Percentiles rank a stretch among this genome's conserved stretches.
Evolutionary conservation across 345 rosid species (phyloP).

Genomic region (Eucalyptus pumila): DNA sequence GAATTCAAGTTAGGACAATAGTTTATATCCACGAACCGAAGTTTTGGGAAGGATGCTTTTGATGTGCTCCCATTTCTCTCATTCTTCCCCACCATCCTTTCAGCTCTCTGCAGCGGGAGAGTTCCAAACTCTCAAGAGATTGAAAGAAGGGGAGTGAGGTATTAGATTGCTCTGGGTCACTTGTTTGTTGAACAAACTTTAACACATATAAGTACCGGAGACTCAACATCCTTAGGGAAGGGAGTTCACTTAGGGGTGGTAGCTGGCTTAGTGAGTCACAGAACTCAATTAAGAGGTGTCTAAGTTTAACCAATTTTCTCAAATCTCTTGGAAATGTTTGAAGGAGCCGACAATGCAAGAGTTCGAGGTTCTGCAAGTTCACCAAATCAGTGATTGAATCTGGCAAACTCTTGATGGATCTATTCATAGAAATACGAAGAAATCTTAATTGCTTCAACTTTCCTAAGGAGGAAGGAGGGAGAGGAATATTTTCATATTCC

Average conservation of each 20-base stretch:
- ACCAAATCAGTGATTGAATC: background rate
- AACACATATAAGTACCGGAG: rapidly evolving
- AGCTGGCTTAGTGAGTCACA: rapidly evolving
- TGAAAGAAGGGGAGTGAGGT: background rate
- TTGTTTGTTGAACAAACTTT: background rate
- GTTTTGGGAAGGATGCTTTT: background rate
- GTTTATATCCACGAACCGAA: rapidly evolving
- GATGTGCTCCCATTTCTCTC: background rate
- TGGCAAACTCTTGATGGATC: background rate
- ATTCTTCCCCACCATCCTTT: background rate
- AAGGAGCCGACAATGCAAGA: rapidly evolving
- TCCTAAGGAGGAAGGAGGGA: background rate
- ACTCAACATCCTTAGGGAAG: background rate
- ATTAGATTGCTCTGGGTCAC: background rate
- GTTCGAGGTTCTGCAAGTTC: background rate
- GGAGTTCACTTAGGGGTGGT: background rate
- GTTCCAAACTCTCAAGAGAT: rapidly evolving
- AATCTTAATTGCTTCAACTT: background rate
- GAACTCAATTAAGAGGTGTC: rapidly evolving
- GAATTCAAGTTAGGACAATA: rapidly evolving
- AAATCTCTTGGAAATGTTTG: background rate
- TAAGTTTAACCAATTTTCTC: background rate
- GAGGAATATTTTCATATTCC: rapidly evolving
- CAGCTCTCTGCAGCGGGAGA: rapidly evolving
- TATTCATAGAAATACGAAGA: rapidly evolving